Conservation (phyloP, 2,329 filamentous ascomycete genomes). For the Ceratocystiopsis minuta region DNA sequence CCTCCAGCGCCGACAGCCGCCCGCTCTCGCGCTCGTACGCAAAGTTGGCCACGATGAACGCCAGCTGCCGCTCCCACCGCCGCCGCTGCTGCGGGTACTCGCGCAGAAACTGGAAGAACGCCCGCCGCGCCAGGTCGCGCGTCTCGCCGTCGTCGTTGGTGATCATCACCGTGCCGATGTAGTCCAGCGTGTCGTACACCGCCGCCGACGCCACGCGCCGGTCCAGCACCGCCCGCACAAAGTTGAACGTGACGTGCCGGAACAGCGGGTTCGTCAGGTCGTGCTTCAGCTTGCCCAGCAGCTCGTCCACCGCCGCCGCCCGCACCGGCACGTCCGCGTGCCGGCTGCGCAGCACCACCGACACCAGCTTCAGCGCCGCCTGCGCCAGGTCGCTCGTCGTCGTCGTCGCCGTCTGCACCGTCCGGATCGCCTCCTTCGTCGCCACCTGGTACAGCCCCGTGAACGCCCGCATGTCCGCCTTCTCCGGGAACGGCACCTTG, state of each 20-base stretch:
- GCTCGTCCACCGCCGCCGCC: conserved; percentile 63
- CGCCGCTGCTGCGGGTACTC: conserved; percentile 88
- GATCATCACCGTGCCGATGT: conserved; percentile 82
- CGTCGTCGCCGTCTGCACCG: conserved; percentile 54
- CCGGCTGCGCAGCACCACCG: conserved; percentile 67
- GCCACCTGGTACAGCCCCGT: conserved; percentile 52
- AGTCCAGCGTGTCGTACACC: conserved; percentile 82
- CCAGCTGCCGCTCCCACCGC: conserved; percentile 74
- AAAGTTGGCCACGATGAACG: conserved; percentile 77
- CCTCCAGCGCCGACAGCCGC: conserved; percentile 81
- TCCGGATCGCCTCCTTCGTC: conserved; percentile 35
- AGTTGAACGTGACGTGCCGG: conserved; percentile 87
- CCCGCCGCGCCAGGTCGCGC: conserved; percentile 69
- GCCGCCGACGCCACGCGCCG: conserved; percentile 70
- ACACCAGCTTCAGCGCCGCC: conserved; percentile 73
- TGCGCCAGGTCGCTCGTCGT: conserved; percentile 75
- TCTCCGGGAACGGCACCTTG: conserved; percentile 59
- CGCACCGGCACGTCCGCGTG: conserved; percentile 57
- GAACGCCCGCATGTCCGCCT: conserved; percentile 23
- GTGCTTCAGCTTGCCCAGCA: conserved; percentile 65
- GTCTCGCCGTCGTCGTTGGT: conserved; percentile 84
- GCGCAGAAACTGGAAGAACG: conserved; percentile 84
- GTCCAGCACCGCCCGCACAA: conserved; percentile 71
- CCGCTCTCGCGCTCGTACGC: conserved; percentile 81
- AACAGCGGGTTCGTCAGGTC: conserved; percentile 86